These are phyloP conservation scores for Aspergillus ustus DNA, from an alignment of 2,329 filamentous ascomycete genomes.

Conservation along the genomic window DNA sequence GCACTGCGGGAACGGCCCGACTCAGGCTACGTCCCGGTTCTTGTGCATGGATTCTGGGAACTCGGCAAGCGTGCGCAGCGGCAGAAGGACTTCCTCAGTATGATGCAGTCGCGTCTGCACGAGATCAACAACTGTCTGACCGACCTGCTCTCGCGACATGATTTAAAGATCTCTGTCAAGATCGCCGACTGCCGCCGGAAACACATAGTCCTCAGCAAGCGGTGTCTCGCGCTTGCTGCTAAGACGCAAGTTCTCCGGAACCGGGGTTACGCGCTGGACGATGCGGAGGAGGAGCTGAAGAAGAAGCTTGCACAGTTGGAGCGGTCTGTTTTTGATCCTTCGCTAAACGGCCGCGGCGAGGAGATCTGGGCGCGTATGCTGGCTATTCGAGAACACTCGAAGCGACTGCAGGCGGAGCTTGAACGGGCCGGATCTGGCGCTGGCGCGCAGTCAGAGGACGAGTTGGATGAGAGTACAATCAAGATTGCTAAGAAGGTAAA, in stretches of 20 bases:
- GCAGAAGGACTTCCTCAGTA: constrained; percentile 61
- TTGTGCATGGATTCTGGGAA: constrained; percentile 64
- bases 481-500: constrained; percentile 65
- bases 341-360: constrained; percentile 63
- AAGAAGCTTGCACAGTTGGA: constrained; percentile 64
- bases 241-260: constrained; percentile 69
- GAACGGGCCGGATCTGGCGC: constrained; percentile 56
- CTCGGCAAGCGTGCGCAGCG: constrained; percentile 62
- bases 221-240: constrained; percentile 64
- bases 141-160: constrained; percentile 63
- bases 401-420: constrained; percentile 63
- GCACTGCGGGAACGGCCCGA: constrained; percentile 64
- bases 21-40: constrained; percentile 62
- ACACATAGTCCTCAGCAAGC: constrained; percentile 64
- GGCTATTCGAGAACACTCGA: constrained; percentile 62
- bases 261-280: constrained; percentile 68
- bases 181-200: constrained; percentile 63
- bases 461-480: constrained; percentile 62
- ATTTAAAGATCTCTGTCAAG: constrained; percentile 62
- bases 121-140: constrained; percentile 69
- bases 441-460: constrained; percentile 47
- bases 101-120: constrained; percentile 63
- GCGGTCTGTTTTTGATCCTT: constrained; percentile 63
- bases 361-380: constrained; percentile 72
- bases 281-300: constrained; percentile 65